Base-by-base conservation (phyloP, 2,329 filamentous ascomycete genomes). In the Sclerotinia minor region DNA sequence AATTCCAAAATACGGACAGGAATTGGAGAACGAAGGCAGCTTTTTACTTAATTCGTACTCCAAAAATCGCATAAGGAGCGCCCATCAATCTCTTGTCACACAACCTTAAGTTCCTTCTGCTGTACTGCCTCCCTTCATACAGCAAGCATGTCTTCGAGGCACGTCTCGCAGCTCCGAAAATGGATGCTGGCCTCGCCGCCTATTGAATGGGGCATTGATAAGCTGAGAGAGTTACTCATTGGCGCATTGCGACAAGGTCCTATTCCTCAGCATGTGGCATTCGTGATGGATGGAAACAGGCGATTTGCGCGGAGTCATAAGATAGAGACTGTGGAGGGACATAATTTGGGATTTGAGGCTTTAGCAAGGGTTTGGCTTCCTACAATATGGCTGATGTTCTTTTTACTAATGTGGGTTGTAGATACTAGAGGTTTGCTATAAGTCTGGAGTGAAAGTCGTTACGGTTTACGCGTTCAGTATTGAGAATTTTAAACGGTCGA, bases 391-490 rank as follows among this genome's bases (percentile, higher is more conserved):
- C 44, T 63, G 50, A 15, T 35, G 19, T 58, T 13, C 24, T 35
- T 35, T 41, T 26, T 69, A 52, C 54, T 76, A 61, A 77, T 54
- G 3, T 17, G 3, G 35, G 49, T 15, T 7, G 47, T 73, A 92
- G 90, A 92, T 98, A 65, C 88, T 99, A 69, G 95, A 99, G 80
- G 92, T 99, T 67, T 98, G 95, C 84, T 99, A 98, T 83, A 97
- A 97, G 78, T 93, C 91, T 69, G 95, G 95, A 66, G 94, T 99
- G 71, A 94, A 95, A 79, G 92, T 96, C 11, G 94, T 99, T 50
- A 98, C 95, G 5, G 93, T 99, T 71, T 99, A 98, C 79, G 95
- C 95, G 21, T 99, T 99, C 81, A 97, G 92, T 77, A 97, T 99
- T 76, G 95, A 99, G 80, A 99, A 99, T 81, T 99, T 97, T 83